Conservation (phyloP, 108 stramenopile species). For the Nannochloropsis salina region DNA sequence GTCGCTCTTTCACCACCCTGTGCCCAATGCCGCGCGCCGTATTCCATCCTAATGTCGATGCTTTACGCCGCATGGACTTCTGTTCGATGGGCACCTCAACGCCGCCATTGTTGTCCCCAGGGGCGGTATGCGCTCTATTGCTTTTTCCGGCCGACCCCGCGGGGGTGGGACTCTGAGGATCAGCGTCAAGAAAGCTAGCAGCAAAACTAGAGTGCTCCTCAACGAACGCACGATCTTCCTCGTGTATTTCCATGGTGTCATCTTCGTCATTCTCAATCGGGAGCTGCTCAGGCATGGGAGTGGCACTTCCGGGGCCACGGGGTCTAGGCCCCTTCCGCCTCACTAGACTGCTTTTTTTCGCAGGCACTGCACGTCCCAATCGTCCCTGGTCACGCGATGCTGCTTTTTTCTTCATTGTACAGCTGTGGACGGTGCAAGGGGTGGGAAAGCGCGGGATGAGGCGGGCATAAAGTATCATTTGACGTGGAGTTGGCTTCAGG, state of each 20-base stretch:
- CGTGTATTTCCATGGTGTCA: not conserved
- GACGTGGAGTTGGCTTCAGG: too few species aligned
- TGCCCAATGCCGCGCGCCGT: not conserved
- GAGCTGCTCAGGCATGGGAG: not conserved
- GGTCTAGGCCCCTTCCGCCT: constrained; percentile 1
- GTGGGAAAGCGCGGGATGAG: too few species aligned
- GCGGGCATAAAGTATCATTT: too few species aligned
- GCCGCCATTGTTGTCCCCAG: not conserved
- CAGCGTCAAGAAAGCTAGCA: not conserved
- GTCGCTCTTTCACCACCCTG: not conserved
- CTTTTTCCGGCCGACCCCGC: not conserved
- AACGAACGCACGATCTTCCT: not conserved
- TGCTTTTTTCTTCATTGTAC: too few species aligned
- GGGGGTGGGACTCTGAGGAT: not conserved
- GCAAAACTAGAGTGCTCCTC: constrained; percentile 8
- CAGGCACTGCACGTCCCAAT: not conserved
- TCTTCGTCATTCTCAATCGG: not conserved
- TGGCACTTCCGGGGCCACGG: not conserved
- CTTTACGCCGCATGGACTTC: constrained; percentile 2
- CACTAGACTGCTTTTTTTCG: not conserved
- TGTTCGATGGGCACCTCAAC: not conserved
- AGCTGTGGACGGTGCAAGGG: too few species aligned
- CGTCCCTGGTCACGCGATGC: too few species aligned
- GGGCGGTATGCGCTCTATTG: not conserved
- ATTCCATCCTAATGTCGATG: not conserved